Percentiles rank a stretch among this genome's conserved stretches.
These are phyloP conservation scores for Lactarius quietus DNA, from an alignment of 768 basidiomycete species.

Conservation along the genomic window DNA sequence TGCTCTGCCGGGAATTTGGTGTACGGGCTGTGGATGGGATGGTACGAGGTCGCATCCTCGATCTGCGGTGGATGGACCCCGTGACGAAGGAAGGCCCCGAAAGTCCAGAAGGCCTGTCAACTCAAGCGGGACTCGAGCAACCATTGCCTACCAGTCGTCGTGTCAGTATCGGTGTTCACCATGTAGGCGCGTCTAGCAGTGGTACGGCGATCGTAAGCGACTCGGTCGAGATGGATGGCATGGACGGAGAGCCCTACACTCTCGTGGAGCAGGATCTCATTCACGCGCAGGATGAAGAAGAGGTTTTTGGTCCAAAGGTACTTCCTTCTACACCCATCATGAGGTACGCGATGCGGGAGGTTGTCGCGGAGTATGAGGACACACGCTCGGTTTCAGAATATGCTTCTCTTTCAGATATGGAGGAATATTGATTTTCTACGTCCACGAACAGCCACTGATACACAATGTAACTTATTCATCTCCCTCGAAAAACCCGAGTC, in stretches of 20 bases:
- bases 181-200: constrained; percentile 25
- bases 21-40: constrained; percentile 81
- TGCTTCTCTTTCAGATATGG: constrained; percentile 73
- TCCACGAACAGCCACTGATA: constrained; percentile 6
- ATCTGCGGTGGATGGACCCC: constrained; percentile 73
- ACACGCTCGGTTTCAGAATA: constrained; percentile 73
- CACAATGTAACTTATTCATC: constrained; percentile 14
- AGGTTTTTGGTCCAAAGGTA: constrained; percentile 67
- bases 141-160: constrained; percentile 28
- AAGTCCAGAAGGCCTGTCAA: constrained; percentile 26
- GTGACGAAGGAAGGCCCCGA: constrained; percentile 53
- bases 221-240: constrained; percentile 33
- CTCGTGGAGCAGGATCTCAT: constrained; percentile 43
- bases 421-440: constrained; percentile 51
- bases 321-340: constrained; percentile 78
- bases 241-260: constrained; percentile 38
- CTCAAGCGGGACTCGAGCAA: constrained; percentile 27
- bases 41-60: constrained; percentile 72
- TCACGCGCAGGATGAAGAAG: constrained; percentile 45
- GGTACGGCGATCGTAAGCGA: constrained; percentile 28
- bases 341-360: constrained; percentile 79
- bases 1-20: constrained; percentile 79
- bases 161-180: constrained; percentile 26
- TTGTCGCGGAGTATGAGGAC: constrained; percentile 79
- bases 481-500: not conserved